phyloP scores from a whole-genome alignment of 495 filamentous ascomycete genomes.

The Extremus antarcticus region DNA sequence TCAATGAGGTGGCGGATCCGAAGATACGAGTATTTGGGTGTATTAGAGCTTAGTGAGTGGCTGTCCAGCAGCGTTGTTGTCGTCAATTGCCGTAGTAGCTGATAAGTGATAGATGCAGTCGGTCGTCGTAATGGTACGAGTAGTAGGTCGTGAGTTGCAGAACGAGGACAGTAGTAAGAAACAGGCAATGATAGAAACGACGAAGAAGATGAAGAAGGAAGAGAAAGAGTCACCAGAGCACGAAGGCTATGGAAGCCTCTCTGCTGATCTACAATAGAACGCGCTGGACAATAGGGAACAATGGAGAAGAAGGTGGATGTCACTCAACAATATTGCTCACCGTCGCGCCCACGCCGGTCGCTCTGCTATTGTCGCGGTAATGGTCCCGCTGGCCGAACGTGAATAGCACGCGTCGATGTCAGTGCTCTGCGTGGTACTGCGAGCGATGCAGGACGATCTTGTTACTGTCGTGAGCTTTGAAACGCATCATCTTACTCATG shows the following conservation, averaged over 20 bases:
- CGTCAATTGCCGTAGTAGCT: background rate
- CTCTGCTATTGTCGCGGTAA: slow-evolving; percentile 11
- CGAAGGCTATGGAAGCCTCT: slow-evolving; percentile 1
- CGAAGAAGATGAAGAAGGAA: background rate
- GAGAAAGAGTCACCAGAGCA: background rate
- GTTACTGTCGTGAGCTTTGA: background rate
- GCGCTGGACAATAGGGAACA: background rate
- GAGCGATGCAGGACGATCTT: slow-evolving; percentile 2
- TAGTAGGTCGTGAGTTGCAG: background rate
- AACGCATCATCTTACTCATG: slow-evolving; percentile 1
- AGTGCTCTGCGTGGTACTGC: background rate
- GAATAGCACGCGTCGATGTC: slow-evolving; percentile 5
- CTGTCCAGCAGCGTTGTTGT: slow-evolving; percentile 14
- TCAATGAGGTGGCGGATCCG: background rate
- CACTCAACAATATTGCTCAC: background rate
- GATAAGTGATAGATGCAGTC: background rate
- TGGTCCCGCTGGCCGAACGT: background rate
- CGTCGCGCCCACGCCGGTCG: background rate
- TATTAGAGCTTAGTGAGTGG: background rate
- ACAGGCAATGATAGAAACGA: slow-evolving; percentile 9
- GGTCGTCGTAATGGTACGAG: background rate
- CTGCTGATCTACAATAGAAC: background rate
- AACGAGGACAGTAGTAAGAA: slow-evolving; percentile 10
- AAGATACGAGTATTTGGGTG: background rate
- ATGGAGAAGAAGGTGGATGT: background rate